These are phyloP conservation scores for Colletotrichum filicis DNA, from an alignment of 2,329 filamentous ascomycete species.

Conservation along the genomic window DNA sequence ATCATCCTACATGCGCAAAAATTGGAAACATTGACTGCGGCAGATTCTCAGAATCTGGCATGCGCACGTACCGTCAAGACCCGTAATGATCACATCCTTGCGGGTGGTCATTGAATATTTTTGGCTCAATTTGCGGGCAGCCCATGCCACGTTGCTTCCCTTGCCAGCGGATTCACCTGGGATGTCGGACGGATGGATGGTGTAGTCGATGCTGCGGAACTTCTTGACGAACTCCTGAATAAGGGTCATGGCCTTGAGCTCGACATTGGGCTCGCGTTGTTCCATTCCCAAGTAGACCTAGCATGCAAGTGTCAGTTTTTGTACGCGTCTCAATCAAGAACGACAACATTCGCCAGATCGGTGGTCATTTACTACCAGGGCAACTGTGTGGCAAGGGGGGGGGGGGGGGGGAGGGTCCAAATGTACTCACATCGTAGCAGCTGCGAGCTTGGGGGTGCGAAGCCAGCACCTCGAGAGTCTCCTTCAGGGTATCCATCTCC, in stretches of 20 bases:
- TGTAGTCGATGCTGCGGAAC: constrained; percentile 75
- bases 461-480: constrained; percentile 76
- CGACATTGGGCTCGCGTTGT: constrained; percentile 70
- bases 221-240: constrained; percentile 72
- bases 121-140: constrained; percentile 72
- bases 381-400: background rate
- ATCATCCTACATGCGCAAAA: constrained; percentile 37
- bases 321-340: background rate
- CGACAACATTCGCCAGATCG: background rate
- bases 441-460: constrained; percentile 71
- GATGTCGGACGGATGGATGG: constrained; percentile 73
- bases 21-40: constrained; percentile 35
- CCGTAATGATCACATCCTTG: constrained; percentile 74
- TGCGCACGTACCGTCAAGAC: constrained; percentile 73
- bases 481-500: constrained; percentile 73
- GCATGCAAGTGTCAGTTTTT: constrained; percentile 17
- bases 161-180: constrained; percentile 78
- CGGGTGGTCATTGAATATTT: constrained; percentile 64
- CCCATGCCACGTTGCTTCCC: constrained; percentile 80
- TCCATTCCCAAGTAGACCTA: constrained; percentile 82
- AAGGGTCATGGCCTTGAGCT: constrained; percentile 70
- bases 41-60: constrained; percentile 28
- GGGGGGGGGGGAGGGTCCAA: background rate
- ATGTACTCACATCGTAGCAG: constrained; percentile 74
- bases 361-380: background rate